Evolutionary conservation across 768 basidiomycete species (phyloP).

Genomic region (Scleroderma bovista): DNA sequence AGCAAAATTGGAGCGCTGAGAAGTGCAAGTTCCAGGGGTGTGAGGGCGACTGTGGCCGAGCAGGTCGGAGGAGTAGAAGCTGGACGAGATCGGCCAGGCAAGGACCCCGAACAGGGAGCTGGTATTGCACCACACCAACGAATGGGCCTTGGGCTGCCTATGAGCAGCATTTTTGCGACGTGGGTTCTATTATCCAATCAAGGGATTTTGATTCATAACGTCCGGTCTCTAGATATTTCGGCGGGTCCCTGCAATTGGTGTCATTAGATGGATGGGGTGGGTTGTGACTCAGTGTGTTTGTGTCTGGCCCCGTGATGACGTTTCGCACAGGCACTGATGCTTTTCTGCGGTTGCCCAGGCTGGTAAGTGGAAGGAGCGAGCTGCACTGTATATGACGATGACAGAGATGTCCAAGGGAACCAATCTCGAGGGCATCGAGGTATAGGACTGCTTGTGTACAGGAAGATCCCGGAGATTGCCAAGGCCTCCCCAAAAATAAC

Average conservation of each 20-base stretch:
- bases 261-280: slow-evolving; percentile 81
- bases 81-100: slow-evolving; percentile 16
- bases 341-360: slow-evolving; percentile 73
- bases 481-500: not conserved
- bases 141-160: slow-evolving; percentile 80
- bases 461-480: not conserved
- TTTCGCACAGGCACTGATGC: slow-evolving; percentile 65
- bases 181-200: slow-evolving; percentile 28
- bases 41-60: slow-evolving; percentile 77
- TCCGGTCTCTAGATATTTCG: slow-evolving; percentile 57
- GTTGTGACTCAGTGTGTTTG: slow-evolving; percentile 22
- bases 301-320: slow-evolving; percentile 1
- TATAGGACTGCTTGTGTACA: slow-evolving; percentile 37
- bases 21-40: slow-evolving; percentile 53
- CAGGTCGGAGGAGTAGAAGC: slow-evolving; percentile 45
- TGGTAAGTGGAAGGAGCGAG: slow-evolving; percentile 42
- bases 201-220: not conserved
- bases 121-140: slow-evolving; percentile 50
- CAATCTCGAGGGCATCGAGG: slow-evolving; percentile 78
- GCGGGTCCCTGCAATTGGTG: slow-evolving; percentile 73
- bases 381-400: not conserved
- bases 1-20: slow-evolving; percentile 66
- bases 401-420: slow-evolving; percentile 52
- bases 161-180: slow-evolving; percentile 88
- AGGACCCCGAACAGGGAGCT: slow-evolving; percentile 38